Evolutionary conservation across 768 basidiomycete genomes (phyloP), one percentile per base, ranked within the genome.

Genomic region (Boletus sp.): DNA sequence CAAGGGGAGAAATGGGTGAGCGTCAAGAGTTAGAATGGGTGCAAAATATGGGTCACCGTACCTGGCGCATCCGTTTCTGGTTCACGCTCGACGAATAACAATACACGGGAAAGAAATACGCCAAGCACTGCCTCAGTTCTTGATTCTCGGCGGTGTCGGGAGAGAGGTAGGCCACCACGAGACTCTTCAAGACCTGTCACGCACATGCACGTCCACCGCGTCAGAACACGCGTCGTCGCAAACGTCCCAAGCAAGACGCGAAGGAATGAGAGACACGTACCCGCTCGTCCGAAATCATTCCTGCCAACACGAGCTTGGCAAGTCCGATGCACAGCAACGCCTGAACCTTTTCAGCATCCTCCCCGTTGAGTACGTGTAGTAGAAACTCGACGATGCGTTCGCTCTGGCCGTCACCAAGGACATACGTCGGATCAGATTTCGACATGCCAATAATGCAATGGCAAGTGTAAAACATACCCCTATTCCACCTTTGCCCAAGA

Each of bases 81-180:
- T 95, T 91, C 20, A 64, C 63, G 6, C 81, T 70, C 0, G 87
- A 86, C n/a, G 92, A 91, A 71, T 86, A 92, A 70, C 90, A 90
- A 67, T 89, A 97, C 0, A 86, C 84, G 2, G 85, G 89, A 73
- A 95, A 86, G 78, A 96, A 96, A 69, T 89, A 90, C 4, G 87
- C 81, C 39, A 97, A 72, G 64, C 88, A 93, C 70, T 98, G 95
- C 41, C 92, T 81, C 17, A 98, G 77, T 54, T 88, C 83, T 57
- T 91, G 87, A 64, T 96, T 98, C 30, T 85, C 83, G 15, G 75
- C 79, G 2, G 92, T 96, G 52, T 87, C 82, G 1, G 92, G 91
- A 0, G 89, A 90, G 48, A 97, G 78, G 70, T 90, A 98, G 5
- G 82, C 76, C 24, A 83, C 66, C 14, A 81, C 77, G 8, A 84